Percentiles rank a stretch among this genome's conserved stretches.
These are phyloP conservation scores for Nitzschia putrida DNA, from an alignment of 108 stramenopile genomes.

Conservation along the genomic window DNA sequence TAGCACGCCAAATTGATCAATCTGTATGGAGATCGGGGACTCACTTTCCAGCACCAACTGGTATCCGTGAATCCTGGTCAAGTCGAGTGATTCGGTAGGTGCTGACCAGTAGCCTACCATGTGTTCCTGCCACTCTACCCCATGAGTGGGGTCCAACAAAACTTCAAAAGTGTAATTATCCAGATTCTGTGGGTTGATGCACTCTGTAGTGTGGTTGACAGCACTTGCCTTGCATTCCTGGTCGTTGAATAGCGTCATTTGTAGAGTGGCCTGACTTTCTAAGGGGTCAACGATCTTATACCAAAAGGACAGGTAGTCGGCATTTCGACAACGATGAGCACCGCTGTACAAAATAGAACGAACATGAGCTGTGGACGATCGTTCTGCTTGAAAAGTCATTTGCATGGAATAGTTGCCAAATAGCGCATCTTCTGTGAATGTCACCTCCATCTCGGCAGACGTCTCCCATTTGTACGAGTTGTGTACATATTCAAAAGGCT, in stretches of 20 bases:
- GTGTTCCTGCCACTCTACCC: not conserved
- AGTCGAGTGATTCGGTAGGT: not conserved
- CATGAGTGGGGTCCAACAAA: not conserved
- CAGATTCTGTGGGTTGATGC: not conserved
- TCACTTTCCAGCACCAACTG: not conserved
- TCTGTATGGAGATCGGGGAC: not conserved
- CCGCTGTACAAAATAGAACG: not conserved
- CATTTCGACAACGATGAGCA: not conserved
- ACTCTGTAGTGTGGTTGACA: not conserved
- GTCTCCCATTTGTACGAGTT: not conserved
- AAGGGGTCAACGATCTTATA: not conserved
- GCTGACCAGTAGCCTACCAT: not conserved
- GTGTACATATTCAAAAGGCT: slow-evolving; percentile 4
- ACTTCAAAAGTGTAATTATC: not conserved
- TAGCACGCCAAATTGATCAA: slow-evolving; percentile 10
- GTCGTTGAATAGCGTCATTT: not conserved
- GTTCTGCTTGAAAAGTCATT: not conserved
- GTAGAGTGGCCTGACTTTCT: not conserved
- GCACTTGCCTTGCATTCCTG: not conserved
- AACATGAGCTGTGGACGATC: not conserved
- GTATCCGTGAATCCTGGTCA: not conserved
- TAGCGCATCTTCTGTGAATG: not conserved
- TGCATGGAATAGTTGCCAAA: not conserved
- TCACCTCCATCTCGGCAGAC: not conserved
- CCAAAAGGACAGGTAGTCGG: not conserved